phyloP scores from a whole-genome alignment of 345 rosid genomes.

The Adansonia digitata region DNA sequence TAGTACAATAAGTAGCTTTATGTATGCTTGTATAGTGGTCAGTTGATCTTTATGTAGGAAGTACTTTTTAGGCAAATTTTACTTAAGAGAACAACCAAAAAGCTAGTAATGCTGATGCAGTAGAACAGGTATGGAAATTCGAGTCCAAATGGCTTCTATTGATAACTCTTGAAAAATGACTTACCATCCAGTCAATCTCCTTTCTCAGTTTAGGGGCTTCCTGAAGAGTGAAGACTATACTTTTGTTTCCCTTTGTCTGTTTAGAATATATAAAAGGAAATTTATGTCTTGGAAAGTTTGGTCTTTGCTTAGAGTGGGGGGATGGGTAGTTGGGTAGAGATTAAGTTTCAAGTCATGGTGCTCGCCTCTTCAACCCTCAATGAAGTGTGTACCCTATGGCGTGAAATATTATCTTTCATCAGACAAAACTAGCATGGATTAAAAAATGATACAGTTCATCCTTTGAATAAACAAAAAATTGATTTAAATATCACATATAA shows the following conservation, averaged over 20 bases:
- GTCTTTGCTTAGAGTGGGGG: background rate
- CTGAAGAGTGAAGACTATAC: background rate
- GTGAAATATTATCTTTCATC: background rate
- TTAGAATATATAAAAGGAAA: background rate
- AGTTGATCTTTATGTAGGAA: background rate
- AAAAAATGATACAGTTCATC: background rate
- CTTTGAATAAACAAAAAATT: background rate
- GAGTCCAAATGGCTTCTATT: background rate
- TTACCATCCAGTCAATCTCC: background rate
- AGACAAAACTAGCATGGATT: background rate
- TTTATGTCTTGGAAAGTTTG: background rate
- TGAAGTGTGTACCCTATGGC: background rate
- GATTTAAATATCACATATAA: background rate
- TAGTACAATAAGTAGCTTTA: background rate
- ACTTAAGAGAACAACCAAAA: background rate
- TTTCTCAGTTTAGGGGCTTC: background rate
- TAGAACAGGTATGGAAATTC: background rate
- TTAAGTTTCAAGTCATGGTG: background rate
- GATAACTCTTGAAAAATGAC: background rate
- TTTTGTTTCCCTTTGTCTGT: background rate
- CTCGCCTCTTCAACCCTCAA: background rate
- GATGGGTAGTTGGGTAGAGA: background rate
- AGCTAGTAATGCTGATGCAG: background rate
- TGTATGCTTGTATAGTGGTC: background rate
- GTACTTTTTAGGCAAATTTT: background rate